These are phyloP conservation scores for Ascochyta pisi DNA, from an alignment of 2,329 filamentous ascomycete species.

Conservation along the genomic window DNA sequence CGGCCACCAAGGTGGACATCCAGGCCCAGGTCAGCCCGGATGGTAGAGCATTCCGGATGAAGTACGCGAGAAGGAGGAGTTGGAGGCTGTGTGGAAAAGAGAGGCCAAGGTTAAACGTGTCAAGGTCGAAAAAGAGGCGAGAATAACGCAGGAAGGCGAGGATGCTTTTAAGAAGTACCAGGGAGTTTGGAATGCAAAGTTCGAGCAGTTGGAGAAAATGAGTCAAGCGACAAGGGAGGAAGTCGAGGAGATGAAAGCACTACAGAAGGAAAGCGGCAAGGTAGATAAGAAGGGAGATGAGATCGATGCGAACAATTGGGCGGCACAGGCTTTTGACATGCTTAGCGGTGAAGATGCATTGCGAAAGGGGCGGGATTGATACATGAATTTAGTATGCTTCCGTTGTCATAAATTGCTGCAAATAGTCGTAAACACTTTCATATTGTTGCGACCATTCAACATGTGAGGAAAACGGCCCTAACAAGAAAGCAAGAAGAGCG, in stretches of 20 bases:
- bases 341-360: not conserved
- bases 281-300: not conserved
- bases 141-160: not conserved
- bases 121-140: not conserved
- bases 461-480: too few relatives aligned
- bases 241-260: not conserved
- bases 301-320: not conserved
- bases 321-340: not conserved
- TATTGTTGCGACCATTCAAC: too few relatives aligned
- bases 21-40: conserved; percentile 30
- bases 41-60: conserved; percentile 26
- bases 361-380: not conserved
- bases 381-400: not conserved
- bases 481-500: too few relatives aligned
- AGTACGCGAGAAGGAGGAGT: not conserved
- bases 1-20: conserved; percentile 6
- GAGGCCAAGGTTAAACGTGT: not conserved
- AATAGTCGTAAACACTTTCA: too few relatives aligned
- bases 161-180: not conserved
- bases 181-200: not conserved
- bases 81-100: not conserved
- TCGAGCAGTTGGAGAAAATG: not conserved
- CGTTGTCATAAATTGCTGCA: too few relatives aligned
- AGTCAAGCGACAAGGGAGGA: not conserved
- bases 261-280: not conserved